Evolutionary conservation across 345 rosid genomes (phyloP).

Genomic region (Aurinia saxatilis): DNA sequence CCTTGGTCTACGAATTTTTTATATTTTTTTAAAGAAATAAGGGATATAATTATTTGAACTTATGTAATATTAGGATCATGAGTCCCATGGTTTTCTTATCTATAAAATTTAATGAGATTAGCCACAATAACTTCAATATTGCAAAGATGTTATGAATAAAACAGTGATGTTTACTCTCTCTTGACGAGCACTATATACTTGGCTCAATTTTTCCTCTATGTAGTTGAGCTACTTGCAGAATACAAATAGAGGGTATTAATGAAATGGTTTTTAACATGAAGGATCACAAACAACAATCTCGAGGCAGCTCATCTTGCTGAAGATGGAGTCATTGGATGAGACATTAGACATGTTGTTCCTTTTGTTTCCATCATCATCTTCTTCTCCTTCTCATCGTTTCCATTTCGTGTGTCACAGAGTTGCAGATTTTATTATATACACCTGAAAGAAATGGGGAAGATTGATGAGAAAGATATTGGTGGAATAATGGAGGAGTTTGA

Average conservation of each 20-base stretch:
- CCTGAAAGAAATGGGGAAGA: conserved; percentile 89
- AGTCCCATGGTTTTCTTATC: too few relatives aligned
- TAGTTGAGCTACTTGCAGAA: conserved; percentile 61
- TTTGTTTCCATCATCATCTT: not conserved
- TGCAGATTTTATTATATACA: conserved; percentile 60
- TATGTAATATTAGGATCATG: too few relatives aligned
- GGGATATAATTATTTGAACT: too few relatives aligned
- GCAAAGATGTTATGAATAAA: too few relatives aligned
- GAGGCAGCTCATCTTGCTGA: conserved; percentile 83
- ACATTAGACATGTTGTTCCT: not conserved
- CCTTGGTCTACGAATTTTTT: too few relatives aligned
- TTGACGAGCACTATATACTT: conserved; percentile 47
- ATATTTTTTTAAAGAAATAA: too few relatives aligned
- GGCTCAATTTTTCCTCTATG: conserved; percentile 62
- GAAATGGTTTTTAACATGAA: conserved; percentile 64
- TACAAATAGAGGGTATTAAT: conserved; percentile 48
- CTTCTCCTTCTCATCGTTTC: not conserved
- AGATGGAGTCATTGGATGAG: conserved; percentile 70
- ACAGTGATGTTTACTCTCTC: too few relatives aligned
- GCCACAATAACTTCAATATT: too few relatives aligned
- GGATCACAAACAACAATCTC: conserved; percentile 50
- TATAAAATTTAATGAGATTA: too few relatives aligned
- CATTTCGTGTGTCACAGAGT: conserved; percentile 19
- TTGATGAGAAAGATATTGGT: conserved; percentile 58
- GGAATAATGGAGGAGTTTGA: conserved; percentile 61